Base-by-base conservation (phyloP, 805 yeast species). In the Pichia ethanolica region DNA sequence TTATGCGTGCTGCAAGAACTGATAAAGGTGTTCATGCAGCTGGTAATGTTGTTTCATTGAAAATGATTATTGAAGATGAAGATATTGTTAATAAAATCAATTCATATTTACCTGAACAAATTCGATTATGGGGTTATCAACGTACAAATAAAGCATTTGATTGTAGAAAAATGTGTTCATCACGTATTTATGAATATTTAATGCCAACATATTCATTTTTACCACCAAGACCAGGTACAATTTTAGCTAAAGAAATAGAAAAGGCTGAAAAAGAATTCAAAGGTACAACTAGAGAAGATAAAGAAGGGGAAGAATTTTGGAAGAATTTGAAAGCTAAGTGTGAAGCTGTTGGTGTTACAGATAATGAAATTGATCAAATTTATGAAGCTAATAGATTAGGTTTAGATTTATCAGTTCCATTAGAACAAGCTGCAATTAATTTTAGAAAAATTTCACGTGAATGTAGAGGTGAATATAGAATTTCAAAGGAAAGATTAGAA, bases 11-110 rank as follows among this genome's bases (percentile, higher is more conserved):
- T 46, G 91, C 91, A 5, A 75, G 91, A 69, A 85, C 91, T 4
- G 98, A 90, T 66, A 91, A 91, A 67, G 98, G 97, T 53, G 98
- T 90, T 27, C 98, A 90, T 68, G 97, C 98, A 11, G 96, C 97
- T 2, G 97, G 97, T 32, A 90, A 90, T 64, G 89, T 89, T 26
- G 78, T 91, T 41, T 84, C 95, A 13, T 71, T 86, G 57, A 90
- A 90, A 64, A 69, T 90, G 73, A 87, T 88, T 58, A 75, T 88
- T 47, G 96, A 89, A 62, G 96, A 90, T 59, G 79, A 74, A 12
- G 83, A 88, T 48, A 76, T 89, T 46, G 75, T 84, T 40, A 73
- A 74, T 42, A 86, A 82, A 64, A 83, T 93, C 67, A 93, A 93
- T 66, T 67, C 72, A 2, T 64, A 72, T 33, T 72, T 93, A 48